A percentile compares a stretch with the other conserved stretches of the same genome.
phyloP scores from a whole-genome alignment of 23 red algal genomes.

The Agarophyton chilense region DNA sequence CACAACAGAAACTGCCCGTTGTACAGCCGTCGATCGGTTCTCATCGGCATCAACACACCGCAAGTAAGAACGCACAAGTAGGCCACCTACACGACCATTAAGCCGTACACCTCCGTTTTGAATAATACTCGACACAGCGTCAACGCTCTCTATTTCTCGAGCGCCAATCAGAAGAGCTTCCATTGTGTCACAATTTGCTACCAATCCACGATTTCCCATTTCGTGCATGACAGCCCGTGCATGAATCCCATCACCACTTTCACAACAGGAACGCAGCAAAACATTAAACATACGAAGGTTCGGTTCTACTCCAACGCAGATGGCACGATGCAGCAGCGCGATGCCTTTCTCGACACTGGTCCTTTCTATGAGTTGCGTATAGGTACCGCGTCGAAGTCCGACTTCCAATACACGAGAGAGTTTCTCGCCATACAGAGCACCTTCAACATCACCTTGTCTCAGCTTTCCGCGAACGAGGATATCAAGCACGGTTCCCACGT shows the following conservation, averaged over 20 bases:
- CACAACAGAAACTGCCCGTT: slow-evolving; percentile 33
- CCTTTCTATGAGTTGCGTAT: slow-evolving; percentile 30
- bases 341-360: slow-evolving; percentile 31
- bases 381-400: slow-evolving; percentile 46
- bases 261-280: slow-evolving; percentile 32
- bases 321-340: slow-evolving; percentile 49
- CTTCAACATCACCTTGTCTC: slow-evolving; percentile 30
- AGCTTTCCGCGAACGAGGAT: slow-evolving; percentile 41
- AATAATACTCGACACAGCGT: slow-evolving; percentile 27
- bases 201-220: slow-evolving; percentile 25
- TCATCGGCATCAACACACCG: background rate
- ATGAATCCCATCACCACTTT: slow-evolving; percentile 19
- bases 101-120: slow-evolving; percentile 4
- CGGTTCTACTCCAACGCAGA: slow-evolving; percentile 27
- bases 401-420: slow-evolving; percentile 41
- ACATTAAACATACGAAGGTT: slow-evolving; percentile 54
- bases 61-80: slow-evolving; percentile 32
- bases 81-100: background rate
- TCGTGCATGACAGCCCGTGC: slow-evolving; percentile 39
- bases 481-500: slow-evolving; percentile 46
- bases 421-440: slow-evolving; percentile 41
- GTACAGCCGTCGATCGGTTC: background rate
- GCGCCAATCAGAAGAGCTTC: slow-evolving; percentile 19
- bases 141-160: slow-evolving; percentile 21
- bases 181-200: slow-evolving; percentile 55